These are phyloP conservation scores for Ichthyophthirius multifiliis DNA, from an alignment of 169 alveolate species.

Conservation along the genomic window DNA sequence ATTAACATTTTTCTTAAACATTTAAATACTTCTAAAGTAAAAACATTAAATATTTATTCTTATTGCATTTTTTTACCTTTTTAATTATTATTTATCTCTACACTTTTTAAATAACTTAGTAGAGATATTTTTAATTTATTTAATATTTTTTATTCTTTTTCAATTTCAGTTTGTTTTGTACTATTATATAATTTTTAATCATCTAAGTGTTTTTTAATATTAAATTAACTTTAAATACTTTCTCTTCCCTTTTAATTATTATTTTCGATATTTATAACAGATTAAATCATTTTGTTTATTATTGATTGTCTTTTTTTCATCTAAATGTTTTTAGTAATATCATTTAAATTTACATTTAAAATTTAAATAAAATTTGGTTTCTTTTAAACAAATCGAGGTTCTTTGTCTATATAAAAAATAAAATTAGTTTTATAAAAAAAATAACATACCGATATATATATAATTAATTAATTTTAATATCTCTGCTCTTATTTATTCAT, in stretches of 20 bases:
- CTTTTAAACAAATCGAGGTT: constrained; percentile 9
- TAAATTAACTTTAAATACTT: neutral
- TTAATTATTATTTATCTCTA: neutral
- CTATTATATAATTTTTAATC: neutral
- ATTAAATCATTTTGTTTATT: neutral
- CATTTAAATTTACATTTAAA: neutral
- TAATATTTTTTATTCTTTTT: neutral
- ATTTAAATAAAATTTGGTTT: constrained; percentile 35
- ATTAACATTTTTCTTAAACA: constrained; percentile 15
- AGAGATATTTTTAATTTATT: neutral
- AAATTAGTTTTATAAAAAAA: neutral
- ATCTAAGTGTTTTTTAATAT: neutral
- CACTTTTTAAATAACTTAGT: neutral
- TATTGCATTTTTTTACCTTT: neutral
- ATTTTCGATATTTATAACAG: neutral
- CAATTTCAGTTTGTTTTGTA: neutral
- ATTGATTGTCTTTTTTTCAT: neutral
- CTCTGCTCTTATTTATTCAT: constrained; percentile 16
- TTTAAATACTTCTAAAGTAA: constrained; percentile 31
- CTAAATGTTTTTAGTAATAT: neutral
- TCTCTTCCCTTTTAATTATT: neutral
- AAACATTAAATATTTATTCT: constrained; percentile 10
- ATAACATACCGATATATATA: neutral
- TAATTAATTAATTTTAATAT: neutral
- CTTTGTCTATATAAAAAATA: constrained; percentile 9